Evolutionary conservation across 129 eudicot species (phyloP), one percentile per base, ranked within the genome.

Genomic region (Lactuca sativa): DNA sequence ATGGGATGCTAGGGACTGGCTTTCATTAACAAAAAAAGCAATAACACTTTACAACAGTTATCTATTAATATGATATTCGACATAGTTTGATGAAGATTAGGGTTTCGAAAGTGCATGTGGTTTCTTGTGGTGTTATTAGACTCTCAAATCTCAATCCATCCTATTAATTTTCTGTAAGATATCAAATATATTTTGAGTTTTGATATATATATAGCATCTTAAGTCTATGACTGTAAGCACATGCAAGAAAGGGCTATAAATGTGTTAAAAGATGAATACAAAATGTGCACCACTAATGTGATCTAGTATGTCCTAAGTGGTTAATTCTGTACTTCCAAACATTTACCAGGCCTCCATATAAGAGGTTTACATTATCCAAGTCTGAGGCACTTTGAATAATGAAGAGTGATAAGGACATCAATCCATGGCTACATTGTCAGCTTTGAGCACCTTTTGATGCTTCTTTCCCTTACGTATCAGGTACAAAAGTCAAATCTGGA

Each of bases 401-500:
- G 12, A 9, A 8, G 13, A 43, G 49, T 36, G 38, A 36, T 36
- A 8, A 43, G 25, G 32, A 56, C 31, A 32, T 40, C 67, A 67
- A 25, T 25, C 30, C 30, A 25, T 25, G 30, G 30, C 30, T 25
- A 25, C 30, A 25, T 25, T 25, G 30, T 25, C 30, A 25, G 2
- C 30, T 25, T 25, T 25, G 30, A 25, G 30, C 30, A 25, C 30
- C 43, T 60, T 25, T 34, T 55, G 25, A 60, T 44, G 61, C 60
- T 69, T 41, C 36, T 69, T 69, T 78, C 7, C 40, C 25, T 73
- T 52, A 70, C 49, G 53, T 63, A 32, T 66, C 53, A 93, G 99
- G 95, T 93, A 54, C 95, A 93, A 77, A 93, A 93, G 79, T 87
- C 99, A 57, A 90, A 87, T 81, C 74, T 93, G 80, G 97, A 93